Evolutionary conservation across 352 stramenopile species (phyloP).

Genomic region (Pythium periplocum): DNA sequence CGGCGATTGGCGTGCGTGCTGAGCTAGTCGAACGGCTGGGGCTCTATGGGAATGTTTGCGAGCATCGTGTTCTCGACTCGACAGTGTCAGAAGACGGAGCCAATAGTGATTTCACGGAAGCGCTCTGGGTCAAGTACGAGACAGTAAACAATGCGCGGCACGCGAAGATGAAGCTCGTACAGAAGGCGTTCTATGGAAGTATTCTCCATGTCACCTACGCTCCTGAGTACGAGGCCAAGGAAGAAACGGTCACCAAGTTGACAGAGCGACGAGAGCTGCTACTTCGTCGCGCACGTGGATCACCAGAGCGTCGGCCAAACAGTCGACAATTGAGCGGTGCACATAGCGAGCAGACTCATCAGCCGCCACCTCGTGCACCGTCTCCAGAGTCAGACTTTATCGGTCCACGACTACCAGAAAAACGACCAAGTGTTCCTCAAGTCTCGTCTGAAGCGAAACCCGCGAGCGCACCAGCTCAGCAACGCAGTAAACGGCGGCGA

Average conservation of each 20-base stretch:
- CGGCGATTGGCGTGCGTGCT: slow-evolving; percentile 18
- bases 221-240: slow-evolving; percentile 47
- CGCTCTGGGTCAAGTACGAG: slow-evolving; percentile 70
- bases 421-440: slow-evolving; percentile 1
- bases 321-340: no score
- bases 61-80: slow-evolving; percentile 15
- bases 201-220: slow-evolving; percentile 59
- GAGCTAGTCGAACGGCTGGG: slow-evolving; percentile 22
- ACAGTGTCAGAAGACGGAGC: background rate
- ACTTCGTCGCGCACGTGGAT: slow-evolving; percentile 20
- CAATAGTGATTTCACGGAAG: slow-evolving; percentile 38
- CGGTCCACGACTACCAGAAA: slow-evolving; percentile 31
- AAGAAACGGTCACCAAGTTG: slow-evolving; percentile 63
- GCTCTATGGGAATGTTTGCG: slow-evolving; percentile 19
- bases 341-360: no score
- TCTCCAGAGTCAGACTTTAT: slow-evolving; percentile 24
- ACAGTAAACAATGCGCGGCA: slow-evolving; percentile 70
- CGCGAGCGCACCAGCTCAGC: slow-evolving; percentile 7
- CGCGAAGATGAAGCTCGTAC: slow-evolving; percentile 48
- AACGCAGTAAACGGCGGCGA: slow-evolving; percentile 16
- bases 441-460: slow-evolving; percentile 4
- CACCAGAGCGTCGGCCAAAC: background rate
- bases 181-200: slow-evolving; percentile 63
- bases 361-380: no score
- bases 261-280: slow-evolving; percentile 51